Conservation (phyloP, 2,329 filamentous ascomycete genomes). For the Chaetomium globosum region DNA sequence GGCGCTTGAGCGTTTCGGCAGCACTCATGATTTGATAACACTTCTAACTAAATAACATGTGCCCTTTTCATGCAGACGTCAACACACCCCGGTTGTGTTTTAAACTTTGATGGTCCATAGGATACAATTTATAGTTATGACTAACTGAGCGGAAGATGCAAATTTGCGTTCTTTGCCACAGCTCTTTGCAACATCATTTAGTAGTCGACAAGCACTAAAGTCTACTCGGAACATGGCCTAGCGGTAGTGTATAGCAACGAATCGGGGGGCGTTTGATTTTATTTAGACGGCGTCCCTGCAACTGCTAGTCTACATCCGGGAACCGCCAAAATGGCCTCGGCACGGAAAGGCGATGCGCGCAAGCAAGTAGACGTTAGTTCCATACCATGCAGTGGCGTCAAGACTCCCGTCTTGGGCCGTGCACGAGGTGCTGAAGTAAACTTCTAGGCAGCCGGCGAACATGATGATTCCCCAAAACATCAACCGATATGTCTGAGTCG, state of each 20-base stretch:
- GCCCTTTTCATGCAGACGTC: too few species aligned
- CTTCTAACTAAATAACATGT: not conserved
- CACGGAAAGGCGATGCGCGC: conserved; percentile 27
- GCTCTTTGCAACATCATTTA: not conserved
- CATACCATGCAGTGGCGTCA: conserved; percentile 42
- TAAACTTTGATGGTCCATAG: too few species aligned
- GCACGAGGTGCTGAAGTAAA: conserved; percentile 52
- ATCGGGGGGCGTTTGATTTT: conserved; percentile 40
- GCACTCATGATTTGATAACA: not conserved
- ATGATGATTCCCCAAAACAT: conserved; percentile 32
- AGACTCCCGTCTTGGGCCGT: conserved; percentile 44
- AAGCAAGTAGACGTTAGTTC: conserved; percentile 43
- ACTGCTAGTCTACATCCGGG: conserved; percentile 41
- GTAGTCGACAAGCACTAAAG: not conserved
- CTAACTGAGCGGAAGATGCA: not conserved
- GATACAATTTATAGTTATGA: too few species aligned
- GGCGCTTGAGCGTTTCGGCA: conserved; percentile 2
- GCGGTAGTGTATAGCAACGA: not conserved
- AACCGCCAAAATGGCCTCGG: conserved; percentile 23
- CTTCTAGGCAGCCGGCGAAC: conserved; percentile 27
- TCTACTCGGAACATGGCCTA: not conserved
- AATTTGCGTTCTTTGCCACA: not conserved
- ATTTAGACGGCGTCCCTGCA: conserved; percentile 43
- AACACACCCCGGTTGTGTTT: not conserved
- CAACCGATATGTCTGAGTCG: conserved; percentile 32